Percentiles rank a stretch among this genome's conserved stretches.
These are phyloP conservation scores for Calamus simplicifolius DNA, from an alignment of 176 grass and related monocot genomes.

Conservation along the genomic window DNA sequence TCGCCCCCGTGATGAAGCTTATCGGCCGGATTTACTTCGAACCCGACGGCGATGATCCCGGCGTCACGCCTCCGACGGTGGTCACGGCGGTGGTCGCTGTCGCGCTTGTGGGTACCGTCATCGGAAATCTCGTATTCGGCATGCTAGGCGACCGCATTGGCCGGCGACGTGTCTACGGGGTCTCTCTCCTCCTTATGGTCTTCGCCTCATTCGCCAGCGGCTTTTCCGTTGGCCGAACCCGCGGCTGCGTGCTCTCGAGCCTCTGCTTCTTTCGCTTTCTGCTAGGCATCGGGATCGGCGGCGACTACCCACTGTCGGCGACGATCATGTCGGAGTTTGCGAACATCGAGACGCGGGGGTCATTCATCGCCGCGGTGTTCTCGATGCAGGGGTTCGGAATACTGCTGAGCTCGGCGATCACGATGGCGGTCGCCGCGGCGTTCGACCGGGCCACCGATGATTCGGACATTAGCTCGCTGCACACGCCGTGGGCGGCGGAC, in stretches of 20 bases:
- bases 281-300: constrained; percentile 65
- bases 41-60: neutral
- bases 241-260: constrained; percentile 44
- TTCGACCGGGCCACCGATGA: constrained; percentile 31
- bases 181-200: constrained; percentile 34
- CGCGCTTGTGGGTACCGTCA: constrained; percentile 18
- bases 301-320: constrained; percentile 75
- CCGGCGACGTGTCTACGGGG: constrained; percentile 24
- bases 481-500: constrained; percentile 20
- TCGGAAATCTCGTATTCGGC: constrained; percentile 26
- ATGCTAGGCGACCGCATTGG: constrained; percentile 22
- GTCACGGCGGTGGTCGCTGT: constrained; percentile 21
- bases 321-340: constrained; percentile 89
- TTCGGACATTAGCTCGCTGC: neutral
- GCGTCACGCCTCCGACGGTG: constrained; percentile 18
- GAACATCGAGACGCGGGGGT: constrained; percentile 44
- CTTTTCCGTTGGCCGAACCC: constrained; percentile 70
- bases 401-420: constrained; percentile 56
- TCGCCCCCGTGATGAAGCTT: constrained; percentile 27
- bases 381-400: constrained; percentile 89
- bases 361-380: constrained; percentile 70
- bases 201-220: constrained; percentile 41
- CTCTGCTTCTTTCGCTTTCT: constrained; percentile 71
- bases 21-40: constrained; percentile 37
- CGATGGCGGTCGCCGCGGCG: constrained; percentile 49